Base-by-base conservation (phyloP, 495 filamentous ascomycete genomes). In the Xylaria telfairii region DNA sequence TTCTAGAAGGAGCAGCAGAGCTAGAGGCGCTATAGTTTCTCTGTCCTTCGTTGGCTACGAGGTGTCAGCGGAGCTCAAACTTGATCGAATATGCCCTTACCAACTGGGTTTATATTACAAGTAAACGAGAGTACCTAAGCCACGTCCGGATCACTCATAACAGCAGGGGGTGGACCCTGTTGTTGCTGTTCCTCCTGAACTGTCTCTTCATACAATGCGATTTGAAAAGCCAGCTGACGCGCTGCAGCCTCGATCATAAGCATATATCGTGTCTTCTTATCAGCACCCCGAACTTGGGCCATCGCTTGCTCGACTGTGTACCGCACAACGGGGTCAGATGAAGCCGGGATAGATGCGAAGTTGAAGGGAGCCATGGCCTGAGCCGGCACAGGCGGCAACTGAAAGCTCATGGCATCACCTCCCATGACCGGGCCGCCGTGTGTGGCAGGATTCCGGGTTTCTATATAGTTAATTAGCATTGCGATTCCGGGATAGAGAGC, bases 211-310 rank as follows among this genome's bases (percentile, higher is more conserved):
- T 83, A 84, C 69, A 80, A 73, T 24, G 72, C 74, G 8, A 84
- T 79, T 56, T 82, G 80, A 47, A 80, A 76, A 0, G 83, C 83
- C n/a, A 85, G 71, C 68, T 84, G 82, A 72, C 80, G 80, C 15
- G 83, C 80, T 0, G 77, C 72, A 30, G 76, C 74, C 56, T 85
- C 82, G 65, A 85, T 82, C 69, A 80, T 72, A 37, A 82, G 79
- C 70, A 84, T 80, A 56, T 78, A 75, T 2, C 82, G 75, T 5
- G 75, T 77, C 42, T 78, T 77, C 70, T 79, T 80, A 71, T 85
- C 80, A 4, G 82, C 79, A 7, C 71, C 65, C 56, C 83, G 80
- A 4, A 84, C 77, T 56, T 84, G 82, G 15, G 67, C 73, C 68
- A 84, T 78, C 1, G 83, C 80, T 47, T 80, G 73, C 53, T 78